These are phyloP conservation scores for Fusarium floridanum DNA, from an alignment of 2,329 filamentous ascomycete species.

Conservation along the genomic window DNA sequence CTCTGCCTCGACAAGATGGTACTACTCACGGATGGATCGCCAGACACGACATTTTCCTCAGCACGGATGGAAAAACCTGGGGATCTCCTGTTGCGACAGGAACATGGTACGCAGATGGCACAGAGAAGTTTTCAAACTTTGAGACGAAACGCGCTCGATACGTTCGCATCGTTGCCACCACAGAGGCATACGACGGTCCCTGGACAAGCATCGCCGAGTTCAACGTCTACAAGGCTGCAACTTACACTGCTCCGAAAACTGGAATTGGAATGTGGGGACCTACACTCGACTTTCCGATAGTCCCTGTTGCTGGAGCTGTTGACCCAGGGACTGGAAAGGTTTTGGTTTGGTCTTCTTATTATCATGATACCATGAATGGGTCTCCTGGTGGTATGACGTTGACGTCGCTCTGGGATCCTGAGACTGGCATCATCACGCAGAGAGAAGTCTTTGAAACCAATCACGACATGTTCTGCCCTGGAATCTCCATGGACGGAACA, in stretches of 20 bases:
- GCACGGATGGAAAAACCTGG: constrained; percentile 27
- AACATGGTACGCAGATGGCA: constrained; percentile 30
- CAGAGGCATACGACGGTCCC: constrained; percentile 15
- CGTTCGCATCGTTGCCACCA: constrained; percentile 14
- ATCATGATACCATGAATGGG: neutral
- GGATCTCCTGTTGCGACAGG: constrained; percentile 21
- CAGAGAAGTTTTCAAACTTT: constrained; percentile 30
- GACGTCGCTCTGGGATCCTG: constrained; percentile 29
- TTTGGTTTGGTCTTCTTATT: constrained; percentile 20
- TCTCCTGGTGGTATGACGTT: constrained; percentile 5
- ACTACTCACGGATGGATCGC: constrained; percentile 12
- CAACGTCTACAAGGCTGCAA: constrained; percentile 27
- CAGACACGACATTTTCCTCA: constrained; percentile 16
- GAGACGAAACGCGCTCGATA: constrained; percentile 31
- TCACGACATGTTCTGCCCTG: constrained; percentile 71
- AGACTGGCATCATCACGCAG: constrained; percentile 19
- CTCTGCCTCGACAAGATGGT: constrained; percentile 26
- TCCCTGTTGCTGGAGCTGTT: constrained; percentile 33
- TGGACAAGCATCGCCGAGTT: constrained; percentile 37
- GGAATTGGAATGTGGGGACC: constrained; percentile 28
- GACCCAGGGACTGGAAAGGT: constrained; percentile 29
- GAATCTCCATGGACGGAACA: constrained; percentile 62
- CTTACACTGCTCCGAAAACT: neutral
- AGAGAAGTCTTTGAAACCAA: constrained; percentile 54
- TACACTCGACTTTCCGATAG: constrained; percentile 31